Evolutionary conservation across 1,284 basidiomycete species (phyloP), one percentile per base, ranked within the genome.

Genomic region (Ustilago vetiveriae): DNA sequence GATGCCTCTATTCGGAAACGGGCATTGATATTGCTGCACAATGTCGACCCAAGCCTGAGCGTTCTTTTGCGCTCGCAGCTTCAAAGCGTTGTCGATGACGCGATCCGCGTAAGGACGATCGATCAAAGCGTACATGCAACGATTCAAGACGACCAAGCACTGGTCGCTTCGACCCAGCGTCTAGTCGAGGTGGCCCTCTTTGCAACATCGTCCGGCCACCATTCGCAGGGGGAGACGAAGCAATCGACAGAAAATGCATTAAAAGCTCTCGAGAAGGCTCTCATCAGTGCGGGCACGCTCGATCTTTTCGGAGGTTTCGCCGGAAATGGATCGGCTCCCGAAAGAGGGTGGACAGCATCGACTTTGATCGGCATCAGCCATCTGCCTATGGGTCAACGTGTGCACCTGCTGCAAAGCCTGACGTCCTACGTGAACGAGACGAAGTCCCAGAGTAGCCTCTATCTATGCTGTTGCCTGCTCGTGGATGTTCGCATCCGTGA

Each of bases 1-100:
- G 68, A 71, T 23, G 16, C 53, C 0, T 57, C 53, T 14, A 47
- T 66, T 4, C 62, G 68, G 16, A 49, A 27, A 13, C 33, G 47
- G n/a, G 48, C 52, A 9, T 32, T 57, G 19, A 29, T 32, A n/a
- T 14, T 71, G 36, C 54, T 71, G 11, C 44, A 66, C 10, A 23
- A 24, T 14, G 52, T 66, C 23, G 68, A 71, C 9, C 8, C 35
- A 2, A 35, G 33, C 10, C 41, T 71, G 0, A 42, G 50, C 10
- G 23, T 9, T 2, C 53, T 71, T 10, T 37, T 64, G 17, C 60
- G 53, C 14, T 36, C 36, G 13, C 60, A 64, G 41, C 53, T 64
- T 5, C 60, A 56, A 23, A 17, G 38, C n/a, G 40, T 43, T 35
- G 43, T 63, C 11, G 47, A 63, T 9, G 23, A 49, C 1, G 48